Evolutionary conservation across 768 basidiomycete genomes (phyloP).

Genomic region (Tephrocybe rancida): DNA sequence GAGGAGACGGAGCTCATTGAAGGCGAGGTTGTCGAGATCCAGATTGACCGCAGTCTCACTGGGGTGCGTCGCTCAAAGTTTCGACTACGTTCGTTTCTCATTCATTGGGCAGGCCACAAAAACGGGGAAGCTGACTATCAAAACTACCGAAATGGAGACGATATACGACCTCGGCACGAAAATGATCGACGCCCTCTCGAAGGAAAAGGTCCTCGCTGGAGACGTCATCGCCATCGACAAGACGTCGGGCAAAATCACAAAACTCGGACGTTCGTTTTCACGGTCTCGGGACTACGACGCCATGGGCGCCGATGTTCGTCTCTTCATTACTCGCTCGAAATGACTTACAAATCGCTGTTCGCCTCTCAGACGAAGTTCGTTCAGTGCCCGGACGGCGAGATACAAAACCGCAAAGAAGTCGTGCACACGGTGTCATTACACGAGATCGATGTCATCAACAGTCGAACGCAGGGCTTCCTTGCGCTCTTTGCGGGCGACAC

Average conservation of each 20-base stretch:
- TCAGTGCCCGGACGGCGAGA: slow-evolving; percentile 96
- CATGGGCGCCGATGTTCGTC: slow-evolving; percentile 95
- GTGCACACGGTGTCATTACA: slow-evolving; percentile 97
- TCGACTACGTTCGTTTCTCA: background rate
- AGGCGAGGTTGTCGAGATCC: slow-evolving; percentile 98
- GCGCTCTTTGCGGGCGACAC: slow-evolving; percentile 96
- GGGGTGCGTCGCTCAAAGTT: slow-evolving; percentile 58
- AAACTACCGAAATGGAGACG: slow-evolving; percentile 99
- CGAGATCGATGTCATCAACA: slow-evolving; percentile 99
- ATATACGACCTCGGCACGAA: slow-evolving; percentile 98
- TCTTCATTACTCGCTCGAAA: background rate
- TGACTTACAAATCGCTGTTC: background rate
- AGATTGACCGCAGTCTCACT: slow-evolving; percentile 95
- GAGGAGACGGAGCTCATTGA: slow-evolving; percentile 98
- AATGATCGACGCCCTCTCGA: slow-evolving; percentile 97
- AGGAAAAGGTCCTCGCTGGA: slow-evolving; percentile 94
- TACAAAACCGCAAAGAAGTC: slow-evolving; percentile 97
- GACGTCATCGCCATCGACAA: slow-evolving; percentile 98
- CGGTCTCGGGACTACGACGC: slow-evolving; percentile 97
- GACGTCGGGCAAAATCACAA: slow-evolving; percentile 93
- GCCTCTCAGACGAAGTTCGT: slow-evolving; percentile 88
- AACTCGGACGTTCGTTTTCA: slow-evolving; percentile 96
- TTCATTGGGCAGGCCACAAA: slow-evolving; percentile 77
- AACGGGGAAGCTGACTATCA: slow-evolving; percentile 96
- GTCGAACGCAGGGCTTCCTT: slow-evolving; percentile 96